Evolutionary conservation across 129 eudicot genomes (phyloP).

Genomic region (Glebionis coronaria): DNA sequence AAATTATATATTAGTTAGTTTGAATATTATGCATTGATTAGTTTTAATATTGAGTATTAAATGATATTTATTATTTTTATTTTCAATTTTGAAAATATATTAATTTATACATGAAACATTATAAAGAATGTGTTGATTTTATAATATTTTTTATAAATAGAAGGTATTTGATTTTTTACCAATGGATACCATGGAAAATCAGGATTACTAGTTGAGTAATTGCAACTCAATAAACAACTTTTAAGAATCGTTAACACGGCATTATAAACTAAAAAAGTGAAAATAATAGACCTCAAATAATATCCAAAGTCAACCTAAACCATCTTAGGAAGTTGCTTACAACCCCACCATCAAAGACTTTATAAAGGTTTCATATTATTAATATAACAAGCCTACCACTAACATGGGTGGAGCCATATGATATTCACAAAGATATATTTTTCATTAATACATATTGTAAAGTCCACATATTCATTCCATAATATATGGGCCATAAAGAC

Average conservation of each 20-base stretch:
- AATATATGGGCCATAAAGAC: conserved; percentile 13
- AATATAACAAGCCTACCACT: conserved; percentile 15
- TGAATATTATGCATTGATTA: no score
- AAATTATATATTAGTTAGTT: no score
- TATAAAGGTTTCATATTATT: not conserved
- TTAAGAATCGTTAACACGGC: not conserved
- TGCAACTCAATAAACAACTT: not conserved
- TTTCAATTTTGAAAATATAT: no score
- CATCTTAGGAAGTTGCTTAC: conserved; percentile 17
- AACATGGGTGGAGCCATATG: conserved; percentile 14
- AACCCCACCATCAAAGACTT: conserved; percentile 23
- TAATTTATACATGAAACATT: no score
- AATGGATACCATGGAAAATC: no score
- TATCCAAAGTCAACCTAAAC: conserved; percentile 11
- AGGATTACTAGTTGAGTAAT: no score
- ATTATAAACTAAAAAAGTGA: not conserved
- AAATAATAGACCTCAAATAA: not conserved
- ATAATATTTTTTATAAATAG: no score
- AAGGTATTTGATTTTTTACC: no score
- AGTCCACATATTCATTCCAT: conserved; percentile 27
- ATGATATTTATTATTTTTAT: no score
- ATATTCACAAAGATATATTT: conserved; percentile 12
- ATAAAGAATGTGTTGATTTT: no score
- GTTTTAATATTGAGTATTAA: no score
- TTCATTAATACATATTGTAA: conserved; percentile 8